A percentile compares a stretch with the other conserved stretches of the same genome.
phyloP scores from a whole-genome alignment of 2,329 filamentous ascomycete species.

The Lachnellula subtilissima region DNA sequence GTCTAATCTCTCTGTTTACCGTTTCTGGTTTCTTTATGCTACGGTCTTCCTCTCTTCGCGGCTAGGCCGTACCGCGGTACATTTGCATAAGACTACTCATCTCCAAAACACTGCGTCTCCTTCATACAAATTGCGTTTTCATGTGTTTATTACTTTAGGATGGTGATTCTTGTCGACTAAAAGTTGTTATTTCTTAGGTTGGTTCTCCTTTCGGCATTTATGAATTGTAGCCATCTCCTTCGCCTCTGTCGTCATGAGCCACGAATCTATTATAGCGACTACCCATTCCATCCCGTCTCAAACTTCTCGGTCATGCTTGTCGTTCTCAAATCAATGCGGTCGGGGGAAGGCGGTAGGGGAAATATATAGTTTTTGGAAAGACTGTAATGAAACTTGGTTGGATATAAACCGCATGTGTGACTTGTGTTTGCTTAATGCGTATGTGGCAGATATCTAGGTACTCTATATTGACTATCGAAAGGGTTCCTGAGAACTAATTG shows the following conservation, averaged over 20 bases:
- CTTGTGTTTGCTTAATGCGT: neutral
- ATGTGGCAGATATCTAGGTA: neutral
- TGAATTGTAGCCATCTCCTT: conserved; percentile 26
- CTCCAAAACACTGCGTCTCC: conserved; percentile 26
- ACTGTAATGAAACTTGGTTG: conserved; percentile 20
- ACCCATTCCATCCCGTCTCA: conserved; percentile 29
- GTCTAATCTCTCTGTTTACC: conserved; percentile 19
- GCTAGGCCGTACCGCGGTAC: conserved; percentile 25
- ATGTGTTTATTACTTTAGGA: conserved; percentile 28
- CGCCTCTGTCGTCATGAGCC: conserved; percentile 29
- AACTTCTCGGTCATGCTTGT: conserved; percentile 18
- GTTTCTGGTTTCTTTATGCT: conserved; percentile 20
- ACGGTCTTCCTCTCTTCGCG: conserved; percentile 16
- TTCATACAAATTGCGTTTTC: conserved; percentile 21
- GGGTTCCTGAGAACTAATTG: too few species aligned
- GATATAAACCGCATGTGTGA: neutral
- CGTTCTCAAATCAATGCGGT: conserved; percentile 4
- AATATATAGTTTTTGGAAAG: conserved; percentile 13
- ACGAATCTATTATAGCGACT: conserved; percentile 37
- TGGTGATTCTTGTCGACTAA: conserved; percentile 26
- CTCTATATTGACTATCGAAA: too few species aligned
- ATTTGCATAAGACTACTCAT: conserved; percentile 30
- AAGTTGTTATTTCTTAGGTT: conserved; percentile 32
- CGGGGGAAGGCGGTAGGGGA: conserved; percentile 11
- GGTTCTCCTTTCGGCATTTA: conserved; percentile 25